Evolutionary conservation across 2,329 filamentous ascomycete species (phyloP).

Genomic region (Sporothrix protearum): DNA sequence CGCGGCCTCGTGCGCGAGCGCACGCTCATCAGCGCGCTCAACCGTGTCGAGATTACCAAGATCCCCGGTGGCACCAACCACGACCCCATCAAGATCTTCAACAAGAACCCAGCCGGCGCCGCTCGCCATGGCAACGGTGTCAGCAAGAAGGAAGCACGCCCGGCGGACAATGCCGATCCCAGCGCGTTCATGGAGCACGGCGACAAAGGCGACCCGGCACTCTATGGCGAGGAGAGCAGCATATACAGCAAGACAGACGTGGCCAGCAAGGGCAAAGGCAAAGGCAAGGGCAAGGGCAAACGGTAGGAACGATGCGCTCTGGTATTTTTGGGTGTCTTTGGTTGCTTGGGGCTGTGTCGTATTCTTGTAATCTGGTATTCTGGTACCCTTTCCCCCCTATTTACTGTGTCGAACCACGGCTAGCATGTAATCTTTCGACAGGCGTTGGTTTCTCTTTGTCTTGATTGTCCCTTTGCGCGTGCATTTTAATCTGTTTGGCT

Average conservation of each 20-base stretch:
- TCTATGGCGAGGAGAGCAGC: slow-evolving; percentile 65
- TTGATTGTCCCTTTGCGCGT: background rate
- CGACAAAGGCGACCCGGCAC: slow-evolving; percentile 74
- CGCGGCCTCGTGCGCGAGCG: slow-evolving; percentile 77
- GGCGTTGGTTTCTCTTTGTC: background rate
- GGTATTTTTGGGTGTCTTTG: background rate
- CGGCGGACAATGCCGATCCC: slow-evolving; percentile 63
- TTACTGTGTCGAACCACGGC: background rate
- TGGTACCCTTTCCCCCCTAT: background rate
- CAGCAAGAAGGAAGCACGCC: slow-evolving; percentile 61
- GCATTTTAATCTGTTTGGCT: background rate
- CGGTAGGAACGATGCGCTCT: slow-evolving; percentile 15
- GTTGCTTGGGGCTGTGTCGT: background rate
- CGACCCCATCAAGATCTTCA: slow-evolving; percentile 66
- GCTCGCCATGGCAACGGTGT: slow-evolving; percentile 22
- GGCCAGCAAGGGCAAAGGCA: slow-evolving; percentile 30
- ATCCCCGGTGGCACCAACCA: slow-evolving; percentile 55
- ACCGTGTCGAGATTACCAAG: slow-evolving; percentile 60
- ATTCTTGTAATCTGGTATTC: background rate
- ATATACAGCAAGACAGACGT: slow-evolving; percentile 47
- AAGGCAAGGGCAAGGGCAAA: slow-evolving; percentile 30
- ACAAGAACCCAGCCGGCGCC: slow-evolving; percentile 51
- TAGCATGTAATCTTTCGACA: background rate
- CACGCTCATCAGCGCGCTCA: slow-evolving; percentile 78
- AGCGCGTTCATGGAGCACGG: slow-evolving; percentile 81